Base-by-base conservation (phyloP, 1,139 yeast genomes). In the Geotrichum aggregatum region DNA sequence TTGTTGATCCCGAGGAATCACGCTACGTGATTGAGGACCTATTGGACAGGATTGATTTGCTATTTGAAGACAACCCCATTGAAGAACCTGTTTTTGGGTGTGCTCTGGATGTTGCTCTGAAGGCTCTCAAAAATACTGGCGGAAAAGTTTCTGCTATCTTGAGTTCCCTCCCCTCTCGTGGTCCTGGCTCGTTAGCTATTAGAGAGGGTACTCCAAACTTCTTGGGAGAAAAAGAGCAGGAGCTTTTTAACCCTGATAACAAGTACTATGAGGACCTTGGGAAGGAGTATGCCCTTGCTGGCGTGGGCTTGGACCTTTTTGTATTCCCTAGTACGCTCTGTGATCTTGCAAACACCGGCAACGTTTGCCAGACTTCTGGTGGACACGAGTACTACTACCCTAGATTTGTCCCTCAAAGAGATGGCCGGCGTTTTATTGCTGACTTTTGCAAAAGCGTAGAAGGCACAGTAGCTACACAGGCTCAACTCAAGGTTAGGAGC, bases 11-110 rank as follows among this genome's bases (percentile, higher is more conserved):
- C 0, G 72, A 71, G 6, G 87, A 82, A 55, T 78, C 88, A 22
- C 73, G 82, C 55, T 65, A 69, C 44, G 79, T 80, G 11, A 82
- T 92, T 52, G 87, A 84, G 49, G 82, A 78, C 54, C 80, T 92
- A 1, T 75, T 94, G 54, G 77, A 77, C 55, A 74, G 79, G 50
- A 73, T 92, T 52, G 87, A 84, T 56, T 70, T 70, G 30, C 64
- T 74, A 30, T 73, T 75, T 53, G 68, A 69, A 14, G 70, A 71
- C 19, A 76, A 75, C 49, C 64, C 63, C 44, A 73, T 77, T 13
- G 83, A 83, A 22, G 94, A 86, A 59, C 84, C 89, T 0, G 83
- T 89, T 33, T 86, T 79, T 63, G 95, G 96, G 0, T 79, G 87
- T 1, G 96, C 95, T 1, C 70, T 89, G 44, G 76, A 82, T 52